Evolutionary conservation across 148 eudicot genomes (phyloP).

Genomic region (Chenopodium berlandieri): DNA sequence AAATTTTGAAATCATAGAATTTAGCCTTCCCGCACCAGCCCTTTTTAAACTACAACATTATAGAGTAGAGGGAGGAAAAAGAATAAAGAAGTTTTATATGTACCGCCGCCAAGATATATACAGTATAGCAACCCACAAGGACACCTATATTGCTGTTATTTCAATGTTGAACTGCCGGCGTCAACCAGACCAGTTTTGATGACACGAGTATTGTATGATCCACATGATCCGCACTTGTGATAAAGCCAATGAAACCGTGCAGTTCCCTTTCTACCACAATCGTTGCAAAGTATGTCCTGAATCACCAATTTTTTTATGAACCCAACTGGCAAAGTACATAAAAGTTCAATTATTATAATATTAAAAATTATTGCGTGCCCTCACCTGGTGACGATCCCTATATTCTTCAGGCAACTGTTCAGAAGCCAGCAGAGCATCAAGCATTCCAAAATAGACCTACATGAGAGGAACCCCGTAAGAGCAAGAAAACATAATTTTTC

Average conservation of each 20-base stretch:
- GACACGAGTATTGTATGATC: constrained; percentile 90
- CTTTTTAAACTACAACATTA: neutral
- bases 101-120: constrained; percentile 27
- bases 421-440: constrained; percentile 90
- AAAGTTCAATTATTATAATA: neutral
- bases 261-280: constrained; percentile 79
- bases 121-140: constrained; percentile 9
- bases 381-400: constrained; percentile 78
- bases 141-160: constrained; percentile 8
- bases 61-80: constrained; percentile 3
- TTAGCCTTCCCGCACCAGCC: neutral
- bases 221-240: constrained; percentile 88
- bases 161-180: constrained; percentile 40
- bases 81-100: constrained; percentile 18
- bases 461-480: neutral
- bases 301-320: constrained; percentile 15
- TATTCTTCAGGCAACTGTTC: constrained; percentile 92
- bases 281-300: constrained; percentile 93
- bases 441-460: constrained; percentile 97
- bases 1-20: constrained; percentile 17
- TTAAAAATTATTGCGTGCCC: neutral
- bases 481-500: neutral
- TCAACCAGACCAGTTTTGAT: constrained; percentile 51
- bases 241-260: constrained; percentile 95
- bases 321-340: neutral